A percentile compares a stretch with the other conserved stretches of the same genome.
Evolutionary conservation across 2,329 filamentous ascomycete genomes (phyloP).

Genomic region (Diaporthe destruens): DNA sequence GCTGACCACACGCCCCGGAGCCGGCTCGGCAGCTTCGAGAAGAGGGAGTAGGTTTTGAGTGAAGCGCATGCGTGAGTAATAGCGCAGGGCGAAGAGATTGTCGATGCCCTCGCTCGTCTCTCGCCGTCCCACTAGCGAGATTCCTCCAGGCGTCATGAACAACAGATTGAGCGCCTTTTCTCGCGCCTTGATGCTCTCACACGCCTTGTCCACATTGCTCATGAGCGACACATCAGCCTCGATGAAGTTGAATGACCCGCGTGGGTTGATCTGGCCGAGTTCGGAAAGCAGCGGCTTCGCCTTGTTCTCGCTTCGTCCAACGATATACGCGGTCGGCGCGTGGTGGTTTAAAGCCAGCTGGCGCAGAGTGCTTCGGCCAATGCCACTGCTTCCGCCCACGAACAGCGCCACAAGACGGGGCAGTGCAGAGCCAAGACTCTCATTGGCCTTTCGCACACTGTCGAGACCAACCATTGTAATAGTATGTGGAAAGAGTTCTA

Average conservation of each 20-base stretch:
- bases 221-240: slow-evolving; percentile 60
- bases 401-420: slow-evolving; percentile 60
- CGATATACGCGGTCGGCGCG: slow-evolving; percentile 59
- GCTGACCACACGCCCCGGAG: too few relatives aligned
- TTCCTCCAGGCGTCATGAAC: slow-evolving; percentile 35
- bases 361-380: slow-evolving; percentile 62
- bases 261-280: slow-evolving; percentile 57
- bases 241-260: slow-evolving; percentile 60
- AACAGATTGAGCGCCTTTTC: slow-evolving; percentile 60
- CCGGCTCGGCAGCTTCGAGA: not conserved
- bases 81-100: not conserved
- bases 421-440: too few relatives aligned
- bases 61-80: slow-evolving; percentile 14
- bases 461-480: too few relatives aligned
- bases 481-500: too few relatives aligned
- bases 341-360: slow-evolving; percentile 56
- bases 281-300: slow-evolving; percentile 57
- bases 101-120: slow-evolving; percentile 9
- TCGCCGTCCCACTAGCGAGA: slow-evolving; percentile 11
- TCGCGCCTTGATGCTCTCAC: slow-evolving; percentile 61
- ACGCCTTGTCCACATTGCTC: slow-evolving; percentile 61
- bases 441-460: too few relatives aligned
- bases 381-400: slow-evolving; percentile 63
- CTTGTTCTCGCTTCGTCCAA: slow-evolving; percentile 59
- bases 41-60: not conserved